Percentiles rank a stretch among this genome's conserved stretches.
Evolutionary conservation across 805 yeast species (phyloP).

Genomic region (Myxozyma vanderwaltii): DNA sequence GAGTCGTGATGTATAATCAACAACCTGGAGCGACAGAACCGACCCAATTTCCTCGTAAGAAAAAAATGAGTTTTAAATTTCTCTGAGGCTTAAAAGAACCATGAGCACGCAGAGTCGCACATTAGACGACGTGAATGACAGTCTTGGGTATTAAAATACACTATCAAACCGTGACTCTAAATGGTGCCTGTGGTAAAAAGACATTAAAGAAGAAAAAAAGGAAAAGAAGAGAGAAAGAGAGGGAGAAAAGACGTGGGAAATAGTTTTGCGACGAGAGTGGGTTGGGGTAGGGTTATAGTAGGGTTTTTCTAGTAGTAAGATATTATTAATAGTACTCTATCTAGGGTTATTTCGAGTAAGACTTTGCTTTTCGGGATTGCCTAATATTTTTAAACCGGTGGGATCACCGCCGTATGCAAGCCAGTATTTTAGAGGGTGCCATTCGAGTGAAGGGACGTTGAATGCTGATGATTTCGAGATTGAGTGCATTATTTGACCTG

Average conservation of each 20-base stretch:
- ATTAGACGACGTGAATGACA: slow-evolving; percentile 6
- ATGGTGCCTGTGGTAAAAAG: slow-evolving; percentile 19
- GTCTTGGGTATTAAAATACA: background rate
- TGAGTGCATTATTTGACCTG: slow-evolving; percentile 36
- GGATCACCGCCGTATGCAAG: slow-evolving; percentile 40
- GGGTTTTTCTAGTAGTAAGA: background rate
- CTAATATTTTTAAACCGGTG: slow-evolving; percentile 31
- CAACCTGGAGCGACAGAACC: slow-evolving; percentile 10
- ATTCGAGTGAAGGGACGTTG: slow-evolving; percentile 40
- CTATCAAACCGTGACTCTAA: slow-evolving; percentile 20
- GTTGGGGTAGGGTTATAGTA: background rate
- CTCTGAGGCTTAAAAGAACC: slow-evolving; percentile 11
- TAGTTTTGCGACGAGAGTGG: background rate
- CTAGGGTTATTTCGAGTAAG: too few species aligned
- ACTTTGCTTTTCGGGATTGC: slow-evolving; percentile 12
- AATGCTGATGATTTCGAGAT: slow-evolving; percentile 24
- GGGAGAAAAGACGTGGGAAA: background rate
- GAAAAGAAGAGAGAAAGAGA: background rate
- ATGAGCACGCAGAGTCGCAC: slow-evolving; percentile 18
- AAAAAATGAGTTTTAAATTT: slow-evolving; percentile 1
- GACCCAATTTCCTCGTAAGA: background rate
- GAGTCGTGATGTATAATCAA: background rate
- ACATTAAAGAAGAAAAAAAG: slow-evolving; percentile 9
- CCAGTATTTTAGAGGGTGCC: slow-evolving; percentile 41
- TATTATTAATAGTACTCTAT: background rate